Base-by-base conservation (phyloP, 805 yeast genomes). In the Zygoascus ofunaensis region DNA sequence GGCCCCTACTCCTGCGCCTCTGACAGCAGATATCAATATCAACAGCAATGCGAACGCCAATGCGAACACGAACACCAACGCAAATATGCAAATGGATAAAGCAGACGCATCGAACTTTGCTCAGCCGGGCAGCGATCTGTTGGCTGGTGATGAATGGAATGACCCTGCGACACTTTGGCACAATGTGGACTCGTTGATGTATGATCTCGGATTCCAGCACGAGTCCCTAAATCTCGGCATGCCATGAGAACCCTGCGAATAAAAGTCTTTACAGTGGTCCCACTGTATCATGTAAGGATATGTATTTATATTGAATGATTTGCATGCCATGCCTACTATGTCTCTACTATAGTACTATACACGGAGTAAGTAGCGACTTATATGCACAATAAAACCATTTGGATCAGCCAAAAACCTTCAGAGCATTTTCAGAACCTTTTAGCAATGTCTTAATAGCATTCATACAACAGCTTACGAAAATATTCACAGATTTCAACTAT, bases 171-270 rank as follows among this genome's bases (percentile, higher is more conserved):
- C 74, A 47, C 65, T 79, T 19, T 80, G 82, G 87, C 82, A 80
- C 56, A 94, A 87, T 57, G 89, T 87, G 23, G 94, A 86, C 51
- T 71, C 85, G 39, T 83, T 87, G 46, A 85, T 87, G 95, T 85
- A 83, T 57, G 94, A 86, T 57, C 87, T 86, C 63, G 96, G 95
- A 4, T 87, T 87, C 66, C 85, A 83, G 52, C 79, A 34, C 14
- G 37, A 34, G 17, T 34, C 20, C 10, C 37, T 34, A 20, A 42
- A 20, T n/a, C 23, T 26, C 10, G 30, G 30, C 7, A 26, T 26
- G 30, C 30, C 30, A 8, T 26, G 12, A 26, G 12, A 7, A 8
- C 10, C 10, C 30, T 7, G 12, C 12, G 7, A 8, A 26, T 8
- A 26, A 26, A 26, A 12, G 30, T 8, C 7, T 26, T 8, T 26